Evolutionary conservation across 345 rosid species (phyloP), one percentile per base, ranked within the genome.

Genomic region (Murraya paniculata): DNA sequence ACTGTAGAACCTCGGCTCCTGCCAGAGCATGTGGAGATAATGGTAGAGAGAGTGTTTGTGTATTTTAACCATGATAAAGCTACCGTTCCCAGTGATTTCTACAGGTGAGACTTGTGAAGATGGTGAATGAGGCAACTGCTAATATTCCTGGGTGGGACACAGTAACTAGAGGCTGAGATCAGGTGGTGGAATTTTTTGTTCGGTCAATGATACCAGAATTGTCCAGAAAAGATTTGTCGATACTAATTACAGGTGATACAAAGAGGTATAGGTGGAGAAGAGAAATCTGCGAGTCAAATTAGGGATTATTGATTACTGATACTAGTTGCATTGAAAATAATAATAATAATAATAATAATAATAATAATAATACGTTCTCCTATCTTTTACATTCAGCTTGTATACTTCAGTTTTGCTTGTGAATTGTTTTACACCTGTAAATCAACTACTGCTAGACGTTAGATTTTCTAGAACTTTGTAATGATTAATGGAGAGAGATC

Each of bases 101-200:
- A 81, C 90, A 90, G 97, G 90, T 87, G 82, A 87, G 84, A 64
- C 85, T 92, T 31, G 92, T 90, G 84, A 88, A 81, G 80, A 84
- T 85, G 92, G 85, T 92, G 78, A 92, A 92, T 3, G 92, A 89
- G 84, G 97, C 94, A 45, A 89, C 90, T 7, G 90, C 91, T 48
- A 90, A 92, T 55, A 92, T 92, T 83, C 91, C 91, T 0, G 84
- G 85, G 62, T 92, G 97, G 97, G 90, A 83, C 45, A 68, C 77
- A 0, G 4, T 71, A 76, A 81, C 75, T 28, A 84, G 77, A 21
- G 73, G 76, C 78, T 82, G 84, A 86, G 57, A 81, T 69, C 38
- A 33, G 69, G 45, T 39, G 41, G 48, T 5, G 21, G 73, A 78
- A 57, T 61, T 70, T 31, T 69, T 73, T 72, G 79, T 48, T 62